A percentile compares a stretch with the other conserved stretches of the same genome.
phyloP scores from a whole-genome alignment of 1,139 yeast genomes.

The Debaryomycetaceae sp. region DNA sequence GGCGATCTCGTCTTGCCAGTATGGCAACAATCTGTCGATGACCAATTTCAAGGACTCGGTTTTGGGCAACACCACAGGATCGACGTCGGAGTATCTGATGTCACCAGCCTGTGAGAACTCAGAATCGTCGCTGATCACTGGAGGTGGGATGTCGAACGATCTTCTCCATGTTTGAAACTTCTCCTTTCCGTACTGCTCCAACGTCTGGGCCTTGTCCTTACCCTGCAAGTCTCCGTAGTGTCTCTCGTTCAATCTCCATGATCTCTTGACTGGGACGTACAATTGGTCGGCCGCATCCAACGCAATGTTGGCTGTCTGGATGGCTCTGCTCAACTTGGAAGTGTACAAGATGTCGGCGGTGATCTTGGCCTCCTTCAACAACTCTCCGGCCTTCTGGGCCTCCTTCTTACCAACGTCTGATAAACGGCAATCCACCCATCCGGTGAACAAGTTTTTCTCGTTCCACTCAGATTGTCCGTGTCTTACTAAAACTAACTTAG shows the following conservation, averaged over 20 bases:
- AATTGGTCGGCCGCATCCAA: conserved; percentile 84
- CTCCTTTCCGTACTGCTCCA: conserved; percentile 84
- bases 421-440: conserved; percentile 96
- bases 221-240: conserved; percentile 99
- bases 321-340: conserved; percentile 90
- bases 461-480: conserved; percentile 99
- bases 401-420: conserved; percentile 83
- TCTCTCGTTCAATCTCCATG: conserved; percentile 98
- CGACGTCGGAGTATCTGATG: conserved; percentile 77
- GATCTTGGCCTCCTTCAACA: conserved; percentile 82
- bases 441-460: conserved; percentile 96
- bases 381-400: conserved; percentile 91
- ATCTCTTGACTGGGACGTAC: conserved; percentile 89
- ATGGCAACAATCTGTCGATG: conserved; percentile 95
- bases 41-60: conserved; percentile 95
- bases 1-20: conserved; percentile 95
- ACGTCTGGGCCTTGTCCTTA: conserved; percentile 93
- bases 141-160: conserved; percentile 96
- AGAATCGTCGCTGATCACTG: conserved; percentile 72
- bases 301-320: conserved; percentile 96
- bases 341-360: conserved; percentile 89
- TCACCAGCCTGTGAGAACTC: conserved; percentile 85
- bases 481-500: conserved; percentile 79
- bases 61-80: conserved; percentile 83
- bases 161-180: conserved; percentile 98